Conservation (phyloP, 1,139 yeast genomes). For the Protomyces lactucae-debilis region DNA sequence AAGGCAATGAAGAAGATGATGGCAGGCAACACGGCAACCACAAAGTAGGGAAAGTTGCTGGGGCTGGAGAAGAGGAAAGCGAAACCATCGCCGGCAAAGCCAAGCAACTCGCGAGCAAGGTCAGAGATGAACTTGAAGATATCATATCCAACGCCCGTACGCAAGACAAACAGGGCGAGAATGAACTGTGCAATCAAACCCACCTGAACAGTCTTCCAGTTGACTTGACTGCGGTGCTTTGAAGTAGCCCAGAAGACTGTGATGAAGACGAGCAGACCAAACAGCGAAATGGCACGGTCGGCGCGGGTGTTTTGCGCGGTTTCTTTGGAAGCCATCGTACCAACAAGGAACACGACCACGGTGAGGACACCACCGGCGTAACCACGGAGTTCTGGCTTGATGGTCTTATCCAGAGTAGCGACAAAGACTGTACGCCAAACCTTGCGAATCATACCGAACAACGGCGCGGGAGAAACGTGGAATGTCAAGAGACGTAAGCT, state of each 20-base stretch:
- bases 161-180: slow-evolving; percentile 57
- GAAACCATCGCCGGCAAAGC: slow-evolving; percentile 60
- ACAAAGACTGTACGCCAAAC: slow-evolving; percentile 47
- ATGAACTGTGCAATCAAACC: slow-evolving; percentile 62
- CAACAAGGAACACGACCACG: slow-evolving; percentile 49
- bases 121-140: slow-evolving; percentile 59
- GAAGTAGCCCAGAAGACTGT: slow-evolving; percentile 49
- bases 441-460: slow-evolving; percentile 38
- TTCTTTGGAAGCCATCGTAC: slow-evolving; percentile 55
- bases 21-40: slow-evolving; percentile 59
- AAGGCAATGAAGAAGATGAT: slow-evolving; percentile 62
- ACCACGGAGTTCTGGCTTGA: slow-evolving; percentile 24
- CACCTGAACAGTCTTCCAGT: slow-evolving; percentile 60
- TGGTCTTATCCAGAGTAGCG: slow-evolving; percentile 42
- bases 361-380: slow-evolving; percentile 42
- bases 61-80: slow-evolving; percentile 53
- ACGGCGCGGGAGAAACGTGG: slow-evolving; percentile 46
- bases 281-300: slow-evolving; percentile 59
- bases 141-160: slow-evolving; percentile 60
- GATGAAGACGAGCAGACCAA: slow-evolving; percentile 53
- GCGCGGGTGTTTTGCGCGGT: slow-evolving; percentile 48
- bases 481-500: slow-evolving; percentile 55
- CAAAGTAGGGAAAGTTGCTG: slow-evolving; percentile 48
- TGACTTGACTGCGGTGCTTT: slow-evolving; percentile 46
- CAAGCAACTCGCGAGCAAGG: slow-evolving; percentile 56